Evolutionary conservation across 2,329 filamentous ascomycete genomes (phyloP), one percentile per base, ranked within the genome.

Genomic region (Dothistroma pini): DNA sequence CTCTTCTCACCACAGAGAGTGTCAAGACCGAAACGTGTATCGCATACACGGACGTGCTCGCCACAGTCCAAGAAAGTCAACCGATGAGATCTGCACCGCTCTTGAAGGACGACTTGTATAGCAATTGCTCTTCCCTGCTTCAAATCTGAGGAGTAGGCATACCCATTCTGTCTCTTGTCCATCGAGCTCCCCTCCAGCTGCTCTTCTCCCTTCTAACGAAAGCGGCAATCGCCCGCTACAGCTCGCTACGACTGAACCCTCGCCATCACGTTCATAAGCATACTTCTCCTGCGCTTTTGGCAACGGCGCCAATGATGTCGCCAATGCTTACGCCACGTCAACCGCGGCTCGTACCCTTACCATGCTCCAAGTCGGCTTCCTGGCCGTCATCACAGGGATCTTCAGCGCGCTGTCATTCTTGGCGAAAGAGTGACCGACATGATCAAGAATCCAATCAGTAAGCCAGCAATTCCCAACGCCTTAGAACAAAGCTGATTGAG

Each of bases 261-360:
- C 63, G 85, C 83, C 65, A 79, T 87, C 54, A 83, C 82, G 60
- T 79, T 86, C 58, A 87, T 87, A 71, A n/a, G 83, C 85, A 60
- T 85, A 84, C 70, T 80, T 87, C 35, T 84, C 86, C 53, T 49
- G 54, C 68, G 84, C 85, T 47, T 87, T 83, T 81, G 86, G 86
- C 67, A 86, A 85, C 63, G 84, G 82, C 76, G 77, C 77, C 65
- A 79, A 79, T 68, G 80, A 82, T 80, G 80, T 82, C 61, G 79
- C 80, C 72, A 83, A 82, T 68, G 76, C 79, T 0, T 83, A 81
- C 68, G 81, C 81, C 34, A 80, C 78, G 14, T 80, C 78, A 0
- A 78, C 83, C 41, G 79, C 80, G 14, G 80, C 81, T 5, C 73
- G 76, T 19, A 81, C 80, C 19, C 74, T 83, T 61, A 80, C 78